Conservation (phyloP, 1,139 yeast genomes). For the Yamadazyma songkhlaensis region DNA sequence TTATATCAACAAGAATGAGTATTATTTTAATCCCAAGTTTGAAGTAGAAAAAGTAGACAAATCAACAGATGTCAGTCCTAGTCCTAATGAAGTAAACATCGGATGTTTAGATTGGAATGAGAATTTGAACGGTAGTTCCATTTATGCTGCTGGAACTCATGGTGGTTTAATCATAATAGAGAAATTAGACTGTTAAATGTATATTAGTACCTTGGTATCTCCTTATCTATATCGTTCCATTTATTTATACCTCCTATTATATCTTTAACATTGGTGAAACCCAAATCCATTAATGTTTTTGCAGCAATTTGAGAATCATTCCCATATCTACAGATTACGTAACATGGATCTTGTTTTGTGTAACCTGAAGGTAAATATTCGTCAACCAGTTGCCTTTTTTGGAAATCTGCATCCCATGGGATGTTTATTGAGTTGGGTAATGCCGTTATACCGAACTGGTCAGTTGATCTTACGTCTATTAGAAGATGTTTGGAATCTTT, state of each 20-base stretch:
- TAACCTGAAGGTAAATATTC: constrained; percentile 19
- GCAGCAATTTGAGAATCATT: constrained; percentile 88
- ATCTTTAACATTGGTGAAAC: constrained; percentile 55
- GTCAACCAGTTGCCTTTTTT: constrained; percentile 28
- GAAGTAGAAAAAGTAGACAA: constrained; percentile 28
- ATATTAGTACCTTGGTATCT: constrained; percentile 64
- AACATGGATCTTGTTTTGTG: constrained; percentile 23
- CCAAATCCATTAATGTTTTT: constrained; percentile 44
- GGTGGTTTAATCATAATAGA: constrained; percentile 70
- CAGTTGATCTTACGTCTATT: constrained; percentile 79
- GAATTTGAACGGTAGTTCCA: constrained; percentile 45
- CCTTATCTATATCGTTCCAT: constrained; percentile 67
- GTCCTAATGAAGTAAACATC: constrained; percentile 54
- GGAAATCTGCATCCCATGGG: constrained; percentile 52
- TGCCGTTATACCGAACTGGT: constrained; percentile 68
- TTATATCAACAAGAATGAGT: constrained; percentile 10
- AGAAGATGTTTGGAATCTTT: constrained; percentile 22
- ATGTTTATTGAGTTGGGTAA: constrained; percentile 62
- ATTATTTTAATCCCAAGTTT: constrained; percentile 25
- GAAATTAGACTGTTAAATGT: constrained; percentile 34
- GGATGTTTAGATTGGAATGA: constrained; percentile 66
- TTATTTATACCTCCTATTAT: constrained; percentile 72
- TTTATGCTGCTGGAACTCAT: constrained; percentile 64
- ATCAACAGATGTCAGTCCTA: constrained; percentile 30
- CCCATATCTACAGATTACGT: constrained; percentile 80